Base-by-base conservation (phyloP, 192 early-diverging fungal species). In the Coemansia sp. region DNA sequence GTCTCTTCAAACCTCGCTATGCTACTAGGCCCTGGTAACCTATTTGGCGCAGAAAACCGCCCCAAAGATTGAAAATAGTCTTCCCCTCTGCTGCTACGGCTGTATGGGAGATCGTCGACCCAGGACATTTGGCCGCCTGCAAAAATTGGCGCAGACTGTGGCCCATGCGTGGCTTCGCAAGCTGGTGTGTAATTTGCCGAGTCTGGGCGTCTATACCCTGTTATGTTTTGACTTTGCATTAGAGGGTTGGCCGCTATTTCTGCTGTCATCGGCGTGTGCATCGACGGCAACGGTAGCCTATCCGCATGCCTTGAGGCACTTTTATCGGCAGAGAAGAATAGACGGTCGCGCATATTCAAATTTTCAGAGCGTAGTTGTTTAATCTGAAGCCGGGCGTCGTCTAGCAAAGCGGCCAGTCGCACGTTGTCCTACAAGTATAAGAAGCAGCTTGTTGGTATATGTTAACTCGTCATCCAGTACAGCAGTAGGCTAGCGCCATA, bases 391-490 rank as follows among this genome's bases (percentile, higher is more conserved):
- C 59, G 59, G 6, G 73, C 73, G 38, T 70, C 59, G 14, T 69
- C 61, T 6, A 75, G 55, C 37, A 61, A 57, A 20, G 64, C 27
- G 2, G 62, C 55, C 39, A 75, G 49, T 7, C 56, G 67, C 20
- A 64, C n/a, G 20, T 75, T 75, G 55, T 75, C 73, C 73, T 74
- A 74, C 23, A 55, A 55, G 13, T 26, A 9, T 18, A 18, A 26
- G 32, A 35, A 35, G 32, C 32, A 35, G 7, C 32, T 35, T 8
- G 32, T 35, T 35, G 9, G 32, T 9, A 35, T 35, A 4, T 35
- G 32, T 7, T 35, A 35, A 35, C 6, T 9, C 32, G 32, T 35
- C 8, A 35, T 29, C 32, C 32, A 35, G 32, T 5, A 12, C 18
- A 26, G 26, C 8, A 9, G 18, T 49, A 13, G 12, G 26, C 12